Conservation (phyloP, 129 eudicot species). For the Ambrosia trifida region DNA sequence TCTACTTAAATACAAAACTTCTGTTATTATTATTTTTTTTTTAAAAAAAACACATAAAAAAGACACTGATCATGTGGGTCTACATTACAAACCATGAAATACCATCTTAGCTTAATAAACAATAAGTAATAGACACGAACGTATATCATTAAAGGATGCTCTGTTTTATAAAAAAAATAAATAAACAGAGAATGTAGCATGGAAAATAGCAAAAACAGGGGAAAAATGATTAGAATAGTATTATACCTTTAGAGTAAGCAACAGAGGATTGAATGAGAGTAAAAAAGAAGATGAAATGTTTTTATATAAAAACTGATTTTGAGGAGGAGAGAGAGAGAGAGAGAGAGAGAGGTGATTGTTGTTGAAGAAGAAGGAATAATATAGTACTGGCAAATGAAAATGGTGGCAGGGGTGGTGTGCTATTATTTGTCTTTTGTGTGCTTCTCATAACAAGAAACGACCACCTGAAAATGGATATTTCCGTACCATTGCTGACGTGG, state of each 20-base stretch:
- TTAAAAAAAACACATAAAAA: no score
- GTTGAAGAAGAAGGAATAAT: not conserved
- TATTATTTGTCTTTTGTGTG: not conserved
- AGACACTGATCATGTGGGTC: not conserved
- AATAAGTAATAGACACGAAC: not conserved
- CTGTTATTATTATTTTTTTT: no score
- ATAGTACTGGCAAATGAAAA: no score
- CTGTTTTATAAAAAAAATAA: not conserved
- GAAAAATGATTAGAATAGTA: not conserved
- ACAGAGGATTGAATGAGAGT: not conserved
- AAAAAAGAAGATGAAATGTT: no score
- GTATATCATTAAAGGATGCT: not conserved
- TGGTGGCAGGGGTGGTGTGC: no score
- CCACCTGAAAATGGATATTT: not conserved
- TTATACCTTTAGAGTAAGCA: constrained; percentile 4
- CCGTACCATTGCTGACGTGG: constrained; percentile 3
- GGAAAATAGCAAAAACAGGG: not conserved
- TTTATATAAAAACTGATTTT: no score
- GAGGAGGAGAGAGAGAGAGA: no score
- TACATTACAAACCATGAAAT: not conserved
- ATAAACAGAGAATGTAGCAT: not conserved
- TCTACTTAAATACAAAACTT: no score
- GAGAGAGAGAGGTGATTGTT: not conserved
- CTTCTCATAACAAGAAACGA: not conserved
- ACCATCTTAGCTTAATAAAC: not conserved